Percentiles rank a stretch among this genome's conserved stretches.
Evolutionary conservation across 345 rosid species (phyloP).

Genomic region (Acer campestre): DNA sequence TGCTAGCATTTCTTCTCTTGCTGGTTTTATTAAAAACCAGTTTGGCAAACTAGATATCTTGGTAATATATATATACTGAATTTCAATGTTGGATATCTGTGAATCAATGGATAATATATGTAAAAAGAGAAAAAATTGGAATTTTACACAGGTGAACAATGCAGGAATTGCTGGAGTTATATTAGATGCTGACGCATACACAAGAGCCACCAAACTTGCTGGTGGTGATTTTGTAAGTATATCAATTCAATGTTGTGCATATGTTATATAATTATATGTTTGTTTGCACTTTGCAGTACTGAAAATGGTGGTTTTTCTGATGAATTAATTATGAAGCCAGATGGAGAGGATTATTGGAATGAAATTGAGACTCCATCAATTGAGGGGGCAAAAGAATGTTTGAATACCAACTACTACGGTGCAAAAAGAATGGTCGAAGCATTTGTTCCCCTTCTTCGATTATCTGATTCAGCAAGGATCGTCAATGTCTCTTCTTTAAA

Average conservation of each 20-base stretch:
- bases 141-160: constrained; percentile 27
- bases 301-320: too few species aligned
- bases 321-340: background rate
- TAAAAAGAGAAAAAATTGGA: background rate
- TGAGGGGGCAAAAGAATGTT: constrained; percentile 26
- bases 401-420: constrained; percentile 29
- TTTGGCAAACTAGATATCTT: constrained; percentile 16
- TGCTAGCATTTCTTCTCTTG: constrained; percentile 28
- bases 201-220: background rate
- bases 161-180: constrained; percentile 26
- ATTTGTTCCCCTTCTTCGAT: constrained; percentile 32
- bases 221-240: background rate
- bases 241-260: too few species aligned
- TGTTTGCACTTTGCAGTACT: background rate
- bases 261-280: too few species aligned
- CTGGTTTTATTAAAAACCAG: background rate
- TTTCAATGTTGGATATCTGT: background rate
- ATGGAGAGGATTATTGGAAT: constrained; percentile 13
- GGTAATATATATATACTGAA: background rate
- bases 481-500: constrained; percentile 47
- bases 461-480: constrained; percentile 25
- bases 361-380: constrained; percentile 1
- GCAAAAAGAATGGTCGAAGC: constrained; percentile 26
- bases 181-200: background rate
- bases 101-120: background rate